These are phyloP conservation scores for Fusarium albosuccineum DNA, from an alignment of 2,329 filamentous ascomycete species.

Conservation along the genomic window DNA sequence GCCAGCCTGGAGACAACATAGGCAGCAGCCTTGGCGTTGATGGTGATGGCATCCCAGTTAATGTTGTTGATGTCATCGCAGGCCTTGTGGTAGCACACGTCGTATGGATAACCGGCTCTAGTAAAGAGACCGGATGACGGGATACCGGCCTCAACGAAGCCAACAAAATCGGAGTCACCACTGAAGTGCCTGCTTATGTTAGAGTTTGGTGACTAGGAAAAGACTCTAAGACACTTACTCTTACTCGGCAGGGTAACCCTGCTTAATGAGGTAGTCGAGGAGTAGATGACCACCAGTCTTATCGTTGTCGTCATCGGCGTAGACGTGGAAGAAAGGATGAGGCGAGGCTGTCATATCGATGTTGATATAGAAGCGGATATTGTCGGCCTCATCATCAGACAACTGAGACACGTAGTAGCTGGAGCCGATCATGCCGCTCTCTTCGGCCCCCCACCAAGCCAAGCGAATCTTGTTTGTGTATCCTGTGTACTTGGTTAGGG, in stretches of 20 bases:
- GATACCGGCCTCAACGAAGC: no score
- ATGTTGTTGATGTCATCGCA: no score
- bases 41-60: no score
- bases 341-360: constrained; percentile 76
- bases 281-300: constrained; percentile 52
- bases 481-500: constrained; percentile 54
- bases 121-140: no score
- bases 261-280: constrained; percentile 51
- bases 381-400: constrained; percentile 57
- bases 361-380: constrained; percentile 76
- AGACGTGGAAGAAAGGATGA: constrained; percentile 55
- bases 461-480: constrained; percentile 59
- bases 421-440: constrained; percentile 60
- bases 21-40: no score
- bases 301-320: constrained; percentile 56
- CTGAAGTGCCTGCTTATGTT: no score
- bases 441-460: constrained; percentile 59
- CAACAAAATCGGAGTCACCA: no score
- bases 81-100: no score
- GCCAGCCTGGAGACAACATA: no score
- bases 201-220: no score
- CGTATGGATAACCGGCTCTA: no score
- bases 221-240: constrained; percentile 32
- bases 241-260: constrained; percentile 51
- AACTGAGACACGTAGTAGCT: constrained; percentile 56